Base-by-base conservation (phyloP, 2,329 filamentous ascomycete genomes). In the Remersonia thermophila region DNA sequence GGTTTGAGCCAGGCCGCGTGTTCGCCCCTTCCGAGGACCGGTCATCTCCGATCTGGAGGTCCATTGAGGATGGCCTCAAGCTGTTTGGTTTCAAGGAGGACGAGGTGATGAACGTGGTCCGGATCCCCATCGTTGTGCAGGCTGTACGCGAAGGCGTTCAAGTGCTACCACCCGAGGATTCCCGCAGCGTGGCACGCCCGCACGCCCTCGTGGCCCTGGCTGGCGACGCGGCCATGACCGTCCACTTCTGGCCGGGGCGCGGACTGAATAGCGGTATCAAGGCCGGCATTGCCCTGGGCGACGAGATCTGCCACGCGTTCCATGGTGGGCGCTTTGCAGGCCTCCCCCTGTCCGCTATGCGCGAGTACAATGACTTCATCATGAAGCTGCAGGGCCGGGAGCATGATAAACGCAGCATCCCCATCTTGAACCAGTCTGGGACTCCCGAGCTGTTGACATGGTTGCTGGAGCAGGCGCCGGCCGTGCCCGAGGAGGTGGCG, bases 251-350 rank as follows among this genome's bases (percentile, higher is more conserved):
- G 56, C 55, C 56, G 0, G 56, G 56, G 0, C 48, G 55, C 7
- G 55, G 55, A 0, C 47, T 58, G 3, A 58, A 58, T 42, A 58
- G 53, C 39, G 55, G 55, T 25, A 56, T 59, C 47, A 59, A 58
- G 32, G 47, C 55, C 1, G 56, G 54, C 6, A 49, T 59, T 15
- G 54, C 56, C 0, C 41, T 57, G 9, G 56, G 54, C 10, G 54
- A 58, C 35, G 55, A 58, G 41, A 52, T 59, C 20, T 56, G 55
- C 3, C 50, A 55, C 36, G 53, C 54, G 1, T 46, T 57, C 25
- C 50, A 51, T 36, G 37, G 44, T 7, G 50, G 53, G 2, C 44
- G 43, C 8, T 55, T 59, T 20, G 47, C 55, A 0, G 55, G 55
- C 3, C 44, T 59, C 33, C 41, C 45, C 12, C 41, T 55, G 15